Base-by-base conservation (phyloP, 1,284 basidiomycete species). In the Vanrija pseudolonga region DNA sequence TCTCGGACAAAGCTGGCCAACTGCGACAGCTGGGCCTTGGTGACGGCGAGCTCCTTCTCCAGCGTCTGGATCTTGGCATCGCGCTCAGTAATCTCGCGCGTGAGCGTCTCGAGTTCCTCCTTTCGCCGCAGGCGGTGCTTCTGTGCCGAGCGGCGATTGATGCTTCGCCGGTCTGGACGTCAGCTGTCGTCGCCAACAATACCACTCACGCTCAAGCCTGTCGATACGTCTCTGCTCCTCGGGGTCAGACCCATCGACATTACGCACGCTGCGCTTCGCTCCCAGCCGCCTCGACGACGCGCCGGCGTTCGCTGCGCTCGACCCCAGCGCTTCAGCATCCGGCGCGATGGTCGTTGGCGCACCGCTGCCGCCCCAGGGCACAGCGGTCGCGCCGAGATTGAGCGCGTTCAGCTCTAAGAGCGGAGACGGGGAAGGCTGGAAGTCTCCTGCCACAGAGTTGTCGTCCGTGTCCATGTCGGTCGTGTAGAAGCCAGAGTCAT, bases 81-180 rank as follows among this genome's bases (percentile, higher is more conserved):
- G 41, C 53, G 50, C 42, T 57, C 52, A 3, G 55, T 50, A 18
- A 62, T 45, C 52, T 53, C 38, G 14, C 24, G 37, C 17, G 50
- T 47, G 36, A 57, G 48, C 20, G 46, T 45, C 48, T 57, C 57
- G 42, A 59, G 50, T 53, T 62, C 60, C 47, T 57, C 60, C 32
- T 62, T 62, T 18, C 60, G 52, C 8, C 57, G 46, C 45, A 59
- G 41, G 19, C 60, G 60, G 55, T 59, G 57, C 47, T 59, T 62
- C 51, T 59, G 60, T 15, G 60, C 60, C 9, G 57, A 59, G 15
- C 54, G 51, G 37, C 60, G 55, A 46, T 62, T 62, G 53, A 62
- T 62, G n/a, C 52, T 55, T 19, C 60, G 50, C 9, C 60, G 57
- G 48, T 59, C 59, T 60, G 52, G 36, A 28, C 23, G 46, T 50